These are phyloP conservation scores for Hygrocybe punicea DNA, from an alignment of 768 basidiomycete genomes.

Conservation along the genomic window DNA sequence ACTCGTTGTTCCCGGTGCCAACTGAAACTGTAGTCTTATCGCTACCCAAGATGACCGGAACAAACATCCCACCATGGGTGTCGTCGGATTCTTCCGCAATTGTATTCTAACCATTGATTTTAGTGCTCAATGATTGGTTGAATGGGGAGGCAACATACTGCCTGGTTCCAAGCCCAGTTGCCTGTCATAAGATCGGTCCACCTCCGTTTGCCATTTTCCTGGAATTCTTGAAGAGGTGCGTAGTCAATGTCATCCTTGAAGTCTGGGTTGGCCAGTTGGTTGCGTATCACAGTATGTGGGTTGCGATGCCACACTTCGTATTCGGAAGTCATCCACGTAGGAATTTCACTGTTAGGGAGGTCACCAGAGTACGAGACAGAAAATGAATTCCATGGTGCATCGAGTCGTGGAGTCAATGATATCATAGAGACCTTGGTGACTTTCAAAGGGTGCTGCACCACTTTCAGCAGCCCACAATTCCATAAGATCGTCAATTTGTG, in stretches of 20 bases:
- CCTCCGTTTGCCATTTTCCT: slow-evolving; percentile 20
- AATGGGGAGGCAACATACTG: slow-evolving; percentile 21
- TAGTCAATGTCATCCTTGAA: slow-evolving; percentile 33
- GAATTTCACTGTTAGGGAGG: background rate
- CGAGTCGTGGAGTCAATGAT: background rate
- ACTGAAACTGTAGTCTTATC: slow-evolving; percentile 45
- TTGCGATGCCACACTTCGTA: slow-evolving; percentile 36
- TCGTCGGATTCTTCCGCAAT: slow-evolving; percentile 21
- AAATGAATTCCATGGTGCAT: background rate
- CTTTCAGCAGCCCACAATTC: background rate
- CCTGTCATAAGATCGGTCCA: slow-evolving; percentile 39
- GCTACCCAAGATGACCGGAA: slow-evolving; percentile 33
- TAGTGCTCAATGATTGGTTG: background rate
- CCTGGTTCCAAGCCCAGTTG: slow-evolving; percentile 33
- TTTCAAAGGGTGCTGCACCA: background rate
- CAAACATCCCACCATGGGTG: slow-evolving; percentile 28
- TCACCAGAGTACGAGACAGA: background rate
- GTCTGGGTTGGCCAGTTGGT: slow-evolving; percentile 35
- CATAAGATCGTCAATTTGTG: slow-evolving; percentile 2
- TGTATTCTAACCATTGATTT: slow-evolving; percentile 18
- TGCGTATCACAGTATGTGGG: slow-evolving; percentile 22
- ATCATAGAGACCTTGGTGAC: background rate
- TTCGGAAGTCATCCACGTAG: slow-evolving; percentile 29
- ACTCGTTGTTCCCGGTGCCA: slow-evolving; percentile 38
- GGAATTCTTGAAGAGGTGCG: slow-evolving; percentile 27